phyloP scores from a whole-genome alignment of 2,329 filamentous ascomycete species.

The Colletotrichum tofieldiae region DNA sequence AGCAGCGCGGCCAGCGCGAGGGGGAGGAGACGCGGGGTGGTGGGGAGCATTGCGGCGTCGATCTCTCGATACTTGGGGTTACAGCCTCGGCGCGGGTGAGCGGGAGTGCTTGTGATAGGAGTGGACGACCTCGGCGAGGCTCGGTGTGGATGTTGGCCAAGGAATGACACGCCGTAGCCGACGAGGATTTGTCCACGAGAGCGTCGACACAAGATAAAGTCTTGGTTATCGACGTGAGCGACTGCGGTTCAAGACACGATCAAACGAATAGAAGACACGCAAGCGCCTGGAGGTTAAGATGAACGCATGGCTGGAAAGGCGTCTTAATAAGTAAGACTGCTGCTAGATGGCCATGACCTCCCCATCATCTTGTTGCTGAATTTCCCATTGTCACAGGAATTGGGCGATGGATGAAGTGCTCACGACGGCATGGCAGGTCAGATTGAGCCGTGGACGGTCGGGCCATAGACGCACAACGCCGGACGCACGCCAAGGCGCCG shows the following conservation, averaged over 20 bases:
- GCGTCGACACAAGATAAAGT: not conserved
- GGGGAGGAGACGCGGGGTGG: conserved; percentile 11
- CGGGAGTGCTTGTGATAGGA: conserved; percentile 13
- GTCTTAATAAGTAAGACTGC: not conserved
- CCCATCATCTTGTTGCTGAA: not conserved
- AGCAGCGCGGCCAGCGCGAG: conserved; percentile 10
- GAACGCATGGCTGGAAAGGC: not conserved
- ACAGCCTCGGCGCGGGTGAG: conserved; percentile 11
- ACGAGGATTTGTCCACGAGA: not conserved
- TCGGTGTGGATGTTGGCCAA: not conserved
- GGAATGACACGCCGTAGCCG: not conserved
- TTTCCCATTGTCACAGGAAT: not conserved
- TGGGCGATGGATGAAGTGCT: conserved; percentile 22
- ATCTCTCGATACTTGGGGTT: conserved; percentile 16
- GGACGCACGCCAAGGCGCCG: conserved; percentile 19
- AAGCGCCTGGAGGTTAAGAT: not conserved
- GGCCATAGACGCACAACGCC: conserved; percentile 23
- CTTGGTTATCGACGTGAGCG: no score
- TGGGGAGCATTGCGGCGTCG: conserved; percentile 28
- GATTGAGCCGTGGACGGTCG: not conserved
- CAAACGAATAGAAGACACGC: not conserved
- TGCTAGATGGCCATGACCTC: not conserved
- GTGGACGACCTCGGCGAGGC: conserved; percentile 4
- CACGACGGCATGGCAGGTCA: conserved; percentile 7
- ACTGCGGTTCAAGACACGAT: not conserved